phyloP scores from a whole-genome alignment of 148 eudicot genomes.

The Vaccinium macrocarpon region DNA sequence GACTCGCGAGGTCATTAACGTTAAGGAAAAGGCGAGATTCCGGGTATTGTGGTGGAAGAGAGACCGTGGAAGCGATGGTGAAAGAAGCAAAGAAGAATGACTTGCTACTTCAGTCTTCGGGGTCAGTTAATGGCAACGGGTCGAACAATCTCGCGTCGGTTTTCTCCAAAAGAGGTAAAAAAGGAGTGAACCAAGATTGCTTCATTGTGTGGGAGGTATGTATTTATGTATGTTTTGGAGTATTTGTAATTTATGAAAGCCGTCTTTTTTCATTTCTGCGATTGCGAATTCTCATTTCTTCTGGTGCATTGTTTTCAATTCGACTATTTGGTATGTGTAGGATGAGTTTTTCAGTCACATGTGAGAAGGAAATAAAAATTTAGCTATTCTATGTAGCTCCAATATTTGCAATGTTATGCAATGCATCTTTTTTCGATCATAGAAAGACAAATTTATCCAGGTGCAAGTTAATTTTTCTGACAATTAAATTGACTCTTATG shows the following conservation, averaged over 20 bases:
- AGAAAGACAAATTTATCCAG: background rate
- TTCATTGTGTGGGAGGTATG: conserved; percentile 97
- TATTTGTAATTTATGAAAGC: background rate
- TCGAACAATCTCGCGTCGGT: conserved; percentile 78
- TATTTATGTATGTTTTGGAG: background rate
- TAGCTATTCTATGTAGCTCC: background rate
- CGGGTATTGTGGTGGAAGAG: conserved; percentile 54
- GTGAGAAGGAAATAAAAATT: background rate
- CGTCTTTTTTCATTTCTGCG: background rate
- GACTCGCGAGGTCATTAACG: conserved; percentile 66
- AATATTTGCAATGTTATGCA: background rate
- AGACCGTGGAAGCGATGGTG: conserved; percentile 56
- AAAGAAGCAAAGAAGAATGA: conserved; percentile 84
- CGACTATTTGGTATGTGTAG: background rate
- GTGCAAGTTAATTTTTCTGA: background rate
- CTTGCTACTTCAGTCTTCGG: conserved; percentile 67
- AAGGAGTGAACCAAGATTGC: conserved; percentile 94
- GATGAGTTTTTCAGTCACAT: background rate
- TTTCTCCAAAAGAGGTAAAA: conserved; percentile 70
- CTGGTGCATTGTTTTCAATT: background rate
- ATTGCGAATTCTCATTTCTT: background rate
- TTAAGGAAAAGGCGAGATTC: conserved; percentile 45
- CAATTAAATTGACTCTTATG: background rate
- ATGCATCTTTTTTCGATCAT: background rate
- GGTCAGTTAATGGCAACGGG: conserved; percentile 51